Evolutionary conservation across 164 flowering plant genomes (phyloP).

Genomic region (Kalanchoe fedtschenkoi): DNA sequence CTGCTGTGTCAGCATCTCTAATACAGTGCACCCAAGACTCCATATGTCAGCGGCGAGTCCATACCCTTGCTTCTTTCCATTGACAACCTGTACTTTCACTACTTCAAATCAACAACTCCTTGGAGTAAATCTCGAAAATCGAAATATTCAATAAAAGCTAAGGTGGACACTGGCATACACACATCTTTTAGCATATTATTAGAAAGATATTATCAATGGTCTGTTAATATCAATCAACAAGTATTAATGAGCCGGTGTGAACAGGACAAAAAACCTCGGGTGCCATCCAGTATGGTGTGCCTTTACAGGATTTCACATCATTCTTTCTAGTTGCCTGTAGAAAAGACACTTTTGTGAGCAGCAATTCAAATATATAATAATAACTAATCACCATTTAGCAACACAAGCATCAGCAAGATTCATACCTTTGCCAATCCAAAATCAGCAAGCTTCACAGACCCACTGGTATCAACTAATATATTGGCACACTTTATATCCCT

Average conservation of each 20-base stretch:
- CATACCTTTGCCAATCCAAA: constrained; percentile 97
- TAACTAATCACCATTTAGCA: neutral
- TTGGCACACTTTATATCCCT: constrained; percentile 99
- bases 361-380: constrained; percentile 7
- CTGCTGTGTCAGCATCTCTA: constrained; percentile 79
- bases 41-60: constrained; percentile 94
- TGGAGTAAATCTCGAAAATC: neutral
- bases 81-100: constrained; percentile 58
- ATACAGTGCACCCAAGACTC: constrained; percentile 98
- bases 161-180: neutral
- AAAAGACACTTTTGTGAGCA: constrained; percentile 7
- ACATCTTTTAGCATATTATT: neutral
- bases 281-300: constrained; percentile 99
- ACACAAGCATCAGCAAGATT: neutral
- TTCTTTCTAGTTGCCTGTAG: constrained; percentile 69
- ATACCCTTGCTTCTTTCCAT: constrained; percentile 52
- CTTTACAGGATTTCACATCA: constrained; percentile 83
- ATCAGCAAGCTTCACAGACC: constrained; percentile 92
- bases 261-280: constrained; percentile 64
- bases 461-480: constrained; percentile 78
- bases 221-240: neutral
- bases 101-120: constrained; percentile 1
- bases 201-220: neutral
- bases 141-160: neutral
- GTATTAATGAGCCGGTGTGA: constrained; percentile 1